Conservation (phyloP, 2,329 filamentous ascomycete genomes). For the Fusarium sp. region DNA sequence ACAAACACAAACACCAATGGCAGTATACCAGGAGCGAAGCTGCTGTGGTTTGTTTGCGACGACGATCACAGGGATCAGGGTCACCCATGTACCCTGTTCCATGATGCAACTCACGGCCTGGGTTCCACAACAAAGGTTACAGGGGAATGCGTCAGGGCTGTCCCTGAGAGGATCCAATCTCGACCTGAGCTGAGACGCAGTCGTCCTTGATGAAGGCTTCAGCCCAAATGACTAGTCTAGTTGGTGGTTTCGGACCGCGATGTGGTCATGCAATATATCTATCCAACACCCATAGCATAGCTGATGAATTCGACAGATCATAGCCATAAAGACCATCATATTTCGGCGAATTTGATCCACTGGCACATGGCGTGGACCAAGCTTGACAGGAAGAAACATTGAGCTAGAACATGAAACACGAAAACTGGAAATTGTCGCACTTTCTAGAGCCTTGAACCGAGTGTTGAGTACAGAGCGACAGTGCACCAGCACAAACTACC, state of each 20-base stretch:
- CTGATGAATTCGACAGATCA: neutral
- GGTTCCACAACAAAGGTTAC: conserved; percentile 28
- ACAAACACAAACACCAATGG: conserved; percentile 28
- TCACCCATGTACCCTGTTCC: conserved; percentile 20
- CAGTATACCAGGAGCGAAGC: conserved; percentile 17
- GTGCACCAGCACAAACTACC: conserved; percentile 1
- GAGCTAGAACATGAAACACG: conserved; percentile 30
- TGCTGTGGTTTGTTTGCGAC: conserved; percentile 31
- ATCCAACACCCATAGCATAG: neutral
- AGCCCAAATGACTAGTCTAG: neutral
- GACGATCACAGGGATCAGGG: conserved; percentile 25
- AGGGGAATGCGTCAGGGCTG: conserved; percentile 29
- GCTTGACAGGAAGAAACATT: conserved; percentile 9
- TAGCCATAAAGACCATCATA: neutral
- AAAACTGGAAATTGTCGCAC: conserved; percentile 25
- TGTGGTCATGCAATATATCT: neutral
- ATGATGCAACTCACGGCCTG: conserved; percentile 30
- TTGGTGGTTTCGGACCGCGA: conserved; percentile 9
- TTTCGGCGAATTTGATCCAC: neutral
- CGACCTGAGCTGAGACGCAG: conserved; percentile 20
- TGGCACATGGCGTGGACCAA: neutral
- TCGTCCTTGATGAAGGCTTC: conserved; percentile 24
- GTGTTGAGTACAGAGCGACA: neutral
- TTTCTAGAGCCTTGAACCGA: neutral
- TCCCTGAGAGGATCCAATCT: conserved; percentile 20